Evolutionary conservation across 1,284 basidiomycete genomes (phyloP).

Genomic region (Trametes versicolor): DNA sequence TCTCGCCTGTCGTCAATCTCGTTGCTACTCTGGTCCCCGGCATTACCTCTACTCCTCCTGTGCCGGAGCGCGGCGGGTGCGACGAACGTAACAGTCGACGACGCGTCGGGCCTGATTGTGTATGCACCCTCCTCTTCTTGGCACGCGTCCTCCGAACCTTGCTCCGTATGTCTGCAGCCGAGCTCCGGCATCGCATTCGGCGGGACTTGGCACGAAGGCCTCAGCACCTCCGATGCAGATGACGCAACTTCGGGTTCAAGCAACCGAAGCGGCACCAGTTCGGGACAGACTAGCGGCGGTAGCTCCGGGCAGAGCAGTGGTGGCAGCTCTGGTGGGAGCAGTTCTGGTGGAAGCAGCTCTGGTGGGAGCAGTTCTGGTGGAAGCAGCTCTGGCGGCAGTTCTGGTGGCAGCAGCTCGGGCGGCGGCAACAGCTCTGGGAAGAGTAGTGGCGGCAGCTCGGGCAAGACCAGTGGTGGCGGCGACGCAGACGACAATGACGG

Average conservation of each 20-base stretch:
- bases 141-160: slow-evolving; percentile 48
- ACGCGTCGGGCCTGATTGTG: slow-evolving; percentile 52
- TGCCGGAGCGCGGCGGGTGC: slow-evolving; percentile 24
- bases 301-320: too few relatives aligned
- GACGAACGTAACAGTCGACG: slow-evolving; percentile 56
- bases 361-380: too few relatives aligned
- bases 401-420: too few relatives aligned
- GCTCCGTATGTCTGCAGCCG: slow-evolving; percentile 49
- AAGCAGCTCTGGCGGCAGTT: too few relatives aligned
- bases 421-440: too few relatives aligned
- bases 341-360: too few relatives aligned
- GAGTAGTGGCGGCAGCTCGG: too few relatives aligned
- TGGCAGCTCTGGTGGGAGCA: too few relatives aligned
- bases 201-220: slow-evolving; percentile 54
- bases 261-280: slow-evolving; percentile 13
- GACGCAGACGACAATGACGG: too few relatives aligned
- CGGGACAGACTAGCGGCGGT: slow-evolving; percentile 9
- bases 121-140: slow-evolving; percentile 54
- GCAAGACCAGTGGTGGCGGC: too few relatives aligned
- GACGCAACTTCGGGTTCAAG: slow-evolving; percentile 27
- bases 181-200: slow-evolving; percentile 42
- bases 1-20: slow-evolving; percentile 22
- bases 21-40: slow-evolving; percentile 9
- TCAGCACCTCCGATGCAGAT: slow-evolving; percentile 37
- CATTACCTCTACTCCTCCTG: slow-evolving; percentile 17